phyloP scores from a whole-genome alignment of 768 basidiomycete genomes.

The Auricularia cornea region DNA sequence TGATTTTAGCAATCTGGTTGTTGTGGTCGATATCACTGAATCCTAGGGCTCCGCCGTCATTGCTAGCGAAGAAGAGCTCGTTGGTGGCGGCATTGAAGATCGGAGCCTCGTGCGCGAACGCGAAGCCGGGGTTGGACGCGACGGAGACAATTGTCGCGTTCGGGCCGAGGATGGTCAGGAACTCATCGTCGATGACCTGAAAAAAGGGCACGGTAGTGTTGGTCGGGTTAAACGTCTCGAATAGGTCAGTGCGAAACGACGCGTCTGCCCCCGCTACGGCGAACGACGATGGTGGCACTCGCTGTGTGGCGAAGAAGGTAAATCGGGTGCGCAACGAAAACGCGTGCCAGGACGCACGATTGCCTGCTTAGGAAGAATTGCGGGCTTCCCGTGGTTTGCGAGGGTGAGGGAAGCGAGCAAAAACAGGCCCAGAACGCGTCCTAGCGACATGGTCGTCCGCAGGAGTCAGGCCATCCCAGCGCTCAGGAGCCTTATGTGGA shows the following conservation, averaged over 20 bases:
- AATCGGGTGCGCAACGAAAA: too few species aligned
- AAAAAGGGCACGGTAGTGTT: constrained; percentile 52
- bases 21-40: constrained; percentile 56
- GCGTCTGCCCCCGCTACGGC: constrained; percentile 42
- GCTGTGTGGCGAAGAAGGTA: neutral
- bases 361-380: too few species aligned
- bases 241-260: constrained; percentile 28
- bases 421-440: too few species aligned
- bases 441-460: too few species aligned
- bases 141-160: constrained; percentile 51
- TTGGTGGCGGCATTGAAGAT: constrained; percentile 58
- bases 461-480: too few species aligned
- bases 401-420: too few species aligned
- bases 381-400: too few species aligned
- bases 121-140: constrained; percentile 51
- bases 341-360: too few species aligned
- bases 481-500: too few species aligned
- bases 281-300: constrained; percentile 32
- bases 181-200: constrained; percentile 43
- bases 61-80: constrained; percentile 65
- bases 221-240: constrained; percentile 46
- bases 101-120: constrained; percentile 75
- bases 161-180: constrained; percentile 50
- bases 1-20: constrained; percentile 55
- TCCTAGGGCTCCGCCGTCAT: constrained; percentile 56